Evolutionary conservation across 192 early-diverging fungal genomes (phyloP).

Genomic region (Coemansia sp.): DNA sequence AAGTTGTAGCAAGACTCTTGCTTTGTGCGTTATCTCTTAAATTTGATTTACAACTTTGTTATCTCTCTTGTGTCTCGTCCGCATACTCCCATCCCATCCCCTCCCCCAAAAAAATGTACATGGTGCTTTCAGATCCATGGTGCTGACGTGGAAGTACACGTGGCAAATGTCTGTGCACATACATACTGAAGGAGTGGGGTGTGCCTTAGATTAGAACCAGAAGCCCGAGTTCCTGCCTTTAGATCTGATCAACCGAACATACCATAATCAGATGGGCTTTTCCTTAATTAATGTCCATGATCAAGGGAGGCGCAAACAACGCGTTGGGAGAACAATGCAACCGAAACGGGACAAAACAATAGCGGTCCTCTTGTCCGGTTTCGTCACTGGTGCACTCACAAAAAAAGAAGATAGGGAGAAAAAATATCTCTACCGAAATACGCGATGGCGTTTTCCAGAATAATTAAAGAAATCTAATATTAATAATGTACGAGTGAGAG

Average conservation of each 20-base stretch:
- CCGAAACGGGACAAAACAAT: background rate
- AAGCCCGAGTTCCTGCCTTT: background rate
- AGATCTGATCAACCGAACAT: background rate
- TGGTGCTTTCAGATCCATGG: background rate
- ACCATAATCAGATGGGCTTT: background rate
- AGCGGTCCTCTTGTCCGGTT: background rate
- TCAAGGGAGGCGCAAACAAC: background rate
- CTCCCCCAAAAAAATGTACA: background rate
- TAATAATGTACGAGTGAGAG: background rate
- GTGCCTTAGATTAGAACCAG: background rate
- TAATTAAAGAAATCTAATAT: background rate
- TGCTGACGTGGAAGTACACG: slow-evolving; percentile 6
- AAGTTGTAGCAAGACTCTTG: no score
- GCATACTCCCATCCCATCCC: background rate
- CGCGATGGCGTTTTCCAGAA: background rate
- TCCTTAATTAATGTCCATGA: background rate
- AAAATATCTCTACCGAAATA: background rate
- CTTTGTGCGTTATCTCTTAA: slow-evolving; percentile 1
- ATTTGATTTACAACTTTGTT: background rate
- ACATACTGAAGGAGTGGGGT: background rate
- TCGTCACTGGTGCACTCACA: background rate
- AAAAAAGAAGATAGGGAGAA: background rate
- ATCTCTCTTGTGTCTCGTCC: no score
- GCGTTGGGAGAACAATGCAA: background rate
- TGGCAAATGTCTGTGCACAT: background rate